A percentile compares a stretch with the other conserved stretches of the same genome.
These are phyloP conservation scores for Salix exigua DNA, from an alignment of 345 rosid species.

Conservation along the genomic window DNA sequence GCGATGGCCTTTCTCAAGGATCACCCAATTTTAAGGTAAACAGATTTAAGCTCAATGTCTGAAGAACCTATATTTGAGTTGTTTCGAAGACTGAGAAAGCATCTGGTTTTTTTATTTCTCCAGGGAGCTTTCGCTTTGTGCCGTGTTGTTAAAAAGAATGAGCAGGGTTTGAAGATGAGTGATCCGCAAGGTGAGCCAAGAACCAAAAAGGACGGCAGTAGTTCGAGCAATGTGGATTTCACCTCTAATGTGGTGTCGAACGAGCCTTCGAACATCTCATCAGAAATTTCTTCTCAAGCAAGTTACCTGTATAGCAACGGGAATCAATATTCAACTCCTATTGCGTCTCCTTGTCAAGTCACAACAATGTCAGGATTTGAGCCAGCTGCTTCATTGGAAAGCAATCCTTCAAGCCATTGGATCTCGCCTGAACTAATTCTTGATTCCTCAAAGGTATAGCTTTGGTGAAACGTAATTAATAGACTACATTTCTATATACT, in stretches of 20 bases:
- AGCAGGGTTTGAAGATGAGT: slow-evolving; percentile 39
- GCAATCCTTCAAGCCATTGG: slow-evolving; percentile 38
- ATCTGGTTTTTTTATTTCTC: background rate
- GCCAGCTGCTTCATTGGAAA: slow-evolving; percentile 27
- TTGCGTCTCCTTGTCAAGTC: slow-evolving; percentile 40
- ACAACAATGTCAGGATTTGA: slow-evolving; percentile 29
- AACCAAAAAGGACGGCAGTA: slow-evolving; percentile 27
- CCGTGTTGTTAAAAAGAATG: slow-evolving; percentile 65
- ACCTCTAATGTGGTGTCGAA: slow-evolving; percentile 32
- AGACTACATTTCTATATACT: background rate
- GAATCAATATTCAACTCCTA: slow-evolving; percentile 44
- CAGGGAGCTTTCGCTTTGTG: slow-evolving; percentile 85
- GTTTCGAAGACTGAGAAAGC: background rate
- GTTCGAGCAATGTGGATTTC: slow-evolving; percentile 37
- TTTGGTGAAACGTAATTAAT: background rate
- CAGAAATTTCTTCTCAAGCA: slow-evolving; percentile 40
- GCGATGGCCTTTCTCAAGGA: slow-evolving; percentile 49
- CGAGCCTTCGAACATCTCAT: slow-evolving; percentile 36
- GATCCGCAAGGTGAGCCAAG: slow-evolving; percentile 33
- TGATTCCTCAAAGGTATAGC: slow-evolving; percentile 54
- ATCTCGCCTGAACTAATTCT: slow-evolving; percentile 60
- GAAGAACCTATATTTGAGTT: background rate
- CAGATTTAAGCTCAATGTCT: background rate
- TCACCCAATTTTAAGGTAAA: slow-evolving; percentile 53
- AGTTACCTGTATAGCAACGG: slow-evolving; percentile 28